Conservation (phyloP, 1,284 basidiomycete genomes). For the Bondarzewia mesenterica region DNA sequence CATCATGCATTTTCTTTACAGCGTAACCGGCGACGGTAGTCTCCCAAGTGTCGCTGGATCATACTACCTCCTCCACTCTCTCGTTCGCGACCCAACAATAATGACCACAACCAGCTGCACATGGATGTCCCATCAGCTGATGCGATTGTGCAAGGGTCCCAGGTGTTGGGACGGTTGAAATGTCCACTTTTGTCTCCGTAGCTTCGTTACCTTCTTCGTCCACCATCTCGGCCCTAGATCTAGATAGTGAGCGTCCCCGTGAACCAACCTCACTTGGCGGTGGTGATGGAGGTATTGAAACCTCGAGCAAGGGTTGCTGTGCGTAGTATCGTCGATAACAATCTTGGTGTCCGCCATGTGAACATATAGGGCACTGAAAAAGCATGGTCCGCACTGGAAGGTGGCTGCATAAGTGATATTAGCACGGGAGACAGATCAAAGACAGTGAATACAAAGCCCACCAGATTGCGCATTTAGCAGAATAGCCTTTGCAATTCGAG, state of each 20-base stretch:
- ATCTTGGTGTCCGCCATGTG: conserved; percentile 68
- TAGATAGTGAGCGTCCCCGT: conserved; percentile 13
- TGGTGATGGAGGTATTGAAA: conserved; percentile 19
- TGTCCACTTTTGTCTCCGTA: conserved; percentile 4
- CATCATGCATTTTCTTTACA: too few species aligned
- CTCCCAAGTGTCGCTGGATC: too few species aligned
- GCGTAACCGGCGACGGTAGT: too few species aligned
- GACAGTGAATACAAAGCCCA: conserved; percentile 23
- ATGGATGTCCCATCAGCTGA: conserved; percentile 16
- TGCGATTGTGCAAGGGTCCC: conserved; percentile 7
- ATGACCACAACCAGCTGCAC: conserved; percentile 26
- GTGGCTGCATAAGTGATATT: conserved; percentile 35
- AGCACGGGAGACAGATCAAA: conserved; percentile 1
- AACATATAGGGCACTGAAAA: conserved; percentile 65
- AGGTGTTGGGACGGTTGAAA: conserved; percentile 9
- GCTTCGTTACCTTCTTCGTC: conserved; percentile 11
- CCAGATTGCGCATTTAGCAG: conserved; percentile 64
- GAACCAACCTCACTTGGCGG: conserved; percentile 7
- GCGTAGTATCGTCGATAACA: conserved; percentile 64
- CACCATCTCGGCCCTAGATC: conserved; percentile 2
- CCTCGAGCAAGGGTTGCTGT: conserved; percentile 38
- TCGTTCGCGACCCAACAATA: conserved; percentile 17
- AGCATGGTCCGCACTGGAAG: conserved; percentile 61
- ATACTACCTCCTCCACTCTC: neutral
- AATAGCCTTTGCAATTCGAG: conserved; percentile 37